These are phyloP conservation scores for Xylariaceae sp. DNA, from an alignment of 2,329 filamentous ascomycete genomes.

Conservation along the genomic window DNA sequence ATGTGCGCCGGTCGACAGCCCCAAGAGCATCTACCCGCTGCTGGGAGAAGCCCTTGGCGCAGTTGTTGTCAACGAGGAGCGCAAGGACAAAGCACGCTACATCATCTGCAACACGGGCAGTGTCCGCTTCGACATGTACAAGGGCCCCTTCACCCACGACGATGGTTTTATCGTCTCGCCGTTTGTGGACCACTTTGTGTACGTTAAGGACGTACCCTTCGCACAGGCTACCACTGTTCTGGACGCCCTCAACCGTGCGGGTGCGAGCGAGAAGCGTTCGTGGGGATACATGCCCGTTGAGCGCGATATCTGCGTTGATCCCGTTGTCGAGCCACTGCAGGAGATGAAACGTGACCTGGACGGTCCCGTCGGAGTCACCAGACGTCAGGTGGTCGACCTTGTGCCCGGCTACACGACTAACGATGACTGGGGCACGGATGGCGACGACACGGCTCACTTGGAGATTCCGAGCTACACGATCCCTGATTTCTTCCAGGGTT, in stretches of 20 bases:
- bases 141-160: constrained; percentile 56
- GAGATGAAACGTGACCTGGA: constrained; percentile 21
- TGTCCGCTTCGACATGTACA: constrained; percentile 56
- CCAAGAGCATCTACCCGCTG: constrained; percentile 51
- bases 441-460: constrained; percentile 51
- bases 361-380: constrained; percentile 32
- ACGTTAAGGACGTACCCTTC: constrained; percentile 49
- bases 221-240: constrained; percentile 36
- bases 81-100: constrained; percentile 47
- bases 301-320: constrained; percentile 45
- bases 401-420: constrained; percentile 49
- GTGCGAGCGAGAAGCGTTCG: constrained; percentile 33
- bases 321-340: constrained; percentile 29
- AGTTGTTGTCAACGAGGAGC: constrained; percentile 47
- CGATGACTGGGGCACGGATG: constrained; percentile 52
- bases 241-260: constrained; percentile 40
- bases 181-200: constrained; percentile 49
- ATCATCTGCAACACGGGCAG: constrained; percentile 57
- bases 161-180: constrained; percentile 51
- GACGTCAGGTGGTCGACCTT: constrained; percentile 44
- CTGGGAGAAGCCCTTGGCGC: constrained; percentile 46
- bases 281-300: constrained; percentile 35
- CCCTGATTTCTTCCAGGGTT: constrained; percentile 47
- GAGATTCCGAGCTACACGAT: constrained; percentile 42
- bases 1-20: constrained; percentile 48